Base-by-base conservation (phyloP, 2,329 filamentous ascomycete species). In the Metarhizium brunneum region DNA sequence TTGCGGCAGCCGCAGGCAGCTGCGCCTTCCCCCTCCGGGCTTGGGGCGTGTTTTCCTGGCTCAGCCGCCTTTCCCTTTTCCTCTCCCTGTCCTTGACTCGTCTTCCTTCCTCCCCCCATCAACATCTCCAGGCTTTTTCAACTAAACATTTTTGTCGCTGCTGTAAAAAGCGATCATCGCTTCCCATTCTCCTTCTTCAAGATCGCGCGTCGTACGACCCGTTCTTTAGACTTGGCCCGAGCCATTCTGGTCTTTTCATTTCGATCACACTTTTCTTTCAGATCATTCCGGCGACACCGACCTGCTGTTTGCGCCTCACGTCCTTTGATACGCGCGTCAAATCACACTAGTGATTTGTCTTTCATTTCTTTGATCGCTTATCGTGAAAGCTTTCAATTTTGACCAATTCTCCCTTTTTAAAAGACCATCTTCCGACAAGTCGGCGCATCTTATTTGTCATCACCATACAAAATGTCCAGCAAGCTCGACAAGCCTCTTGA, bases 401-500 rank as follows among this genome's bases (percentile, higher is more conserved):
- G 51, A 53, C 50, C 50, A 52, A 4, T 20, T 45, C 42, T 45
- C 6, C 32, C 42, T 13, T 13, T 10, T 30, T 16, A 16, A 29
- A 30, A n/a, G 45, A 48, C 10, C 20, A 48, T 30, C 58, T 54
- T 59, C 50, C 54, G 45, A 45, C 59, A 62, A 53, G 62, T 52
- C 64, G 8, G 88, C 18, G 36, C 54, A 30, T 35, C 50, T 45
- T 16, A 2, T 20, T 18, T 2, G 75, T 14, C 56, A 60, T 57
- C 62, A 57, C 20, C 58, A 60, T 60, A 68, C 73, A 87, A 65
- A 64, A 95, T 96, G 91, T 90, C 90, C 79, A 87, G 84, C 78
- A 96, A 96, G 79, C 88, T 99, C 69, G 91, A 96, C 74, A 87
- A 95, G 79, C 92, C 91, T 78, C 89, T 99, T 64, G 94, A 97